A percentile compares a stretch with the other conserved stretches of the same genome.
phyloP scores from a whole-genome alignment of 306 rosid genomes.

The Arachis stenosperma region DNA sequence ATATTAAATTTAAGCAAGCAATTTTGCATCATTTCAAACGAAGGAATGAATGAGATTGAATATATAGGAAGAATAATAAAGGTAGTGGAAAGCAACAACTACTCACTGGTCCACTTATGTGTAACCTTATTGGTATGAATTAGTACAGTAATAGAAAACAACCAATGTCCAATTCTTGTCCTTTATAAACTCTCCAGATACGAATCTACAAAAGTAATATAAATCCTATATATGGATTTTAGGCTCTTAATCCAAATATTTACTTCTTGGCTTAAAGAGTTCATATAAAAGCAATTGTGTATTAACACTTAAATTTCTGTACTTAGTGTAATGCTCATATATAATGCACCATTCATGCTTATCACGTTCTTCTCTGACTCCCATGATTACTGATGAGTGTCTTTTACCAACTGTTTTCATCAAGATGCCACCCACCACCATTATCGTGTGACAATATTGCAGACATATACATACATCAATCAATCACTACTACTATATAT shows the following conservation, averaged over 20 bases:
- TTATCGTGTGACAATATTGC: neutral
- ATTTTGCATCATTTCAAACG: neutral
- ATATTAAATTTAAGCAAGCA: no score
- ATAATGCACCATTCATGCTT: slow-evolving; percentile 73
- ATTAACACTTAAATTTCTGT: slow-evolving; percentile 55
- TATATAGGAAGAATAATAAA: neutral
- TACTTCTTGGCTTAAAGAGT: neutral
- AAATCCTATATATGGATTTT: no score
- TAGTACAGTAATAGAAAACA: neutral
- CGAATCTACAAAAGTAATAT: slow-evolving; percentile 21
- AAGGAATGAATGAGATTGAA: neutral
- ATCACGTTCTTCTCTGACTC: slow-evolving; percentile 44
- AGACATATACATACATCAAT: neutral
- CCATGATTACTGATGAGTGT: neutral
- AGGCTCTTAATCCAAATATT: slow-evolving; percentile 14
- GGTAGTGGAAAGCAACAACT: slow-evolving; percentile 21
- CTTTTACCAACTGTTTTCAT: neutral
- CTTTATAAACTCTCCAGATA: slow-evolving; percentile 7
- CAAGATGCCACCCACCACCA: neutral
- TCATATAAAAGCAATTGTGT: slow-evolving; percentile 43
- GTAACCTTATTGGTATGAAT: slow-evolving; percentile 12
- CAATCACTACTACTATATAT: no score
- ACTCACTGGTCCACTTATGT: slow-evolving; percentile 11
- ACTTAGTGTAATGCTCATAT: slow-evolving; percentile 60
- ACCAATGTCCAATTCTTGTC: neutral